Base-by-base conservation (phyloP, 2,329 filamentous ascomycete species). In the Xenoacremonium recifei region DNA sequence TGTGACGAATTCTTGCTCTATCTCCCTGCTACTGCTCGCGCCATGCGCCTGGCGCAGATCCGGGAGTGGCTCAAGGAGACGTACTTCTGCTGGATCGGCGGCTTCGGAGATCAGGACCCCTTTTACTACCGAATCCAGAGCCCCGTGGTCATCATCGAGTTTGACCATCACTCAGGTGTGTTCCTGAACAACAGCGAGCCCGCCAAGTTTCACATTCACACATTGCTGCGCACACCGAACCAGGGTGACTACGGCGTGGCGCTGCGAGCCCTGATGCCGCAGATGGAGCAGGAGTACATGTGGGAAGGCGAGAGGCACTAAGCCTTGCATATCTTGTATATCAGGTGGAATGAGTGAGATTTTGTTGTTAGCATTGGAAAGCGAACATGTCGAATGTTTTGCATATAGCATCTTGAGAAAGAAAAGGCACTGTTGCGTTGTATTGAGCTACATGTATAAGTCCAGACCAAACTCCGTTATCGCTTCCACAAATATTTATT, bases 81-180 rank as follows among this genome's bases (percentile, higher is more conserved):
- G 5, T 87, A 87, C 57, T 91, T 89, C 59, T 79, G 77, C 59
- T 92, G 87, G 85, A 90, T 91, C 40, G 87, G 87, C 4, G 80
- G 79, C 0, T 86, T 70, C 46, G 79, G 72, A 0, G 72, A 87
- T 38, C 65, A 77, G 0, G 85, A 90, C 59, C 71, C 87, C 0
- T 92, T 88, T 55, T 92, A 91, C 63, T 92, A 83, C 55, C 75
- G 87, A 1, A 76, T 92, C 4, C 87, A 92, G 63, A 89, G 80
- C 50, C 86, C 86, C 0, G 85, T 91, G 0, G 70, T 89, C 1
- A 68, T 91, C 2, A 70, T 85, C 38, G 87, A 92, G 70, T 87
- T 92, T 54, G 87, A 91, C 54, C 84, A 88, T 58, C 86, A 89
- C 61, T 86, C 80, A 1, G 85, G 86, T 1, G 85, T 90, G 1